Conservation (phyloP, 768 basidiomycete species). For the Cantharellus cinnabarinus region DNA sequence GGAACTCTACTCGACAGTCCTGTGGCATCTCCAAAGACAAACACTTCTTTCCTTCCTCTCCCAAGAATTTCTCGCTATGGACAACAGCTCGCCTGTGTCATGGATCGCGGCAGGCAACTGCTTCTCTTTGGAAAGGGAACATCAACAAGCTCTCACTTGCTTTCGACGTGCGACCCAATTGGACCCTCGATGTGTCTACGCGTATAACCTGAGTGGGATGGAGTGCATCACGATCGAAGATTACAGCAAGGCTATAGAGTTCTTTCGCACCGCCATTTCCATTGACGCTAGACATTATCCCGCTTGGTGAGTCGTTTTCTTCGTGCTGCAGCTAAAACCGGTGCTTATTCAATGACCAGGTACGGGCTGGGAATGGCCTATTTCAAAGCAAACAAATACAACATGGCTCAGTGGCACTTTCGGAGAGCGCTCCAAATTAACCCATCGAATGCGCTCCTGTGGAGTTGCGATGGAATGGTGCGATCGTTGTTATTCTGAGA, state of each 20-base stretch:
- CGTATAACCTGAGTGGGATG: slow-evolving; percentile 90
- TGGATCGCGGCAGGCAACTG: slow-evolving; percentile 97
- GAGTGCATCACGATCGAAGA: slow-evolving; percentile 87
- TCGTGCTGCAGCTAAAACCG: not conserved
- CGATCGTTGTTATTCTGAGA: slow-evolving; percentile 18
- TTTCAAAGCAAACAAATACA: slow-evolving; percentile 79
- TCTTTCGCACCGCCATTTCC: slow-evolving; percentile 81
- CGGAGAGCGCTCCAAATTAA: slow-evolving; percentile 82
- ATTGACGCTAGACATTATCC: slow-evolving; percentile 90
- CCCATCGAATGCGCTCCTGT: slow-evolving; percentile 82
- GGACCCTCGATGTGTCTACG: slow-evolving; percentile 82
- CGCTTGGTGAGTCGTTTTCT: slow-evolving; percentile 56
- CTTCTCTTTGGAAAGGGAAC: slow-evolving; percentile 88
- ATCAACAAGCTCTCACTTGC: slow-evolving; percentile 79
- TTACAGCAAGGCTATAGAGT: slow-evolving; percentile 73
- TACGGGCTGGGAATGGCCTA: slow-evolving; percentile 98
- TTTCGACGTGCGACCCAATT: slow-evolving; percentile 81
- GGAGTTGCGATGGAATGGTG: slow-evolving; percentile 93
- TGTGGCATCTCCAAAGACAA: slow-evolving; percentile 82
- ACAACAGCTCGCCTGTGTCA: slow-evolving; percentile 63
- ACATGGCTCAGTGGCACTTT: slow-evolving; percentile 92
- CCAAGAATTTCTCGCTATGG: slow-evolving; percentile 73
- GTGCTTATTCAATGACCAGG: slow-evolving; percentile 26
- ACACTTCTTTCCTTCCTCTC: slow-evolving; percentile 80
- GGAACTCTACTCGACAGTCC: slow-evolving; percentile 88